These are phyloP conservation scores for Debaryomyces prosopidis DNA, from an alignment of 805 yeast species.

Conservation along the genomic window DNA sequence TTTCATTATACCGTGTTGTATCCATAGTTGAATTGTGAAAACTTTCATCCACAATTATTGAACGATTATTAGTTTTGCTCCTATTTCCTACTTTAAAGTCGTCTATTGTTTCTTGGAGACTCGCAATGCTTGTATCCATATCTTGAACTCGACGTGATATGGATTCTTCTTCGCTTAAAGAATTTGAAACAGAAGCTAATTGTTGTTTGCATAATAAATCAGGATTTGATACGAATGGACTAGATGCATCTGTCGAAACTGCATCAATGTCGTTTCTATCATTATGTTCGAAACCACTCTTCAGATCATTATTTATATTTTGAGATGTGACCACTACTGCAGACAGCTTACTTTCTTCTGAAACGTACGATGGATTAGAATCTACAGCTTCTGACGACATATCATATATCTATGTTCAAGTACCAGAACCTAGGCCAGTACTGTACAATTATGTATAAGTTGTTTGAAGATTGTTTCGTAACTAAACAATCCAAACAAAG, in stretches of 20 bases:
- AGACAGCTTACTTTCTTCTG: not conserved
- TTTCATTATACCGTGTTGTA: slow-evolving; percentile 18
- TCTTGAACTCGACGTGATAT: slow-evolving; percentile 2
- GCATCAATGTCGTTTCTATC: not conserved
- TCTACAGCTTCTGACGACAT: not conserved
- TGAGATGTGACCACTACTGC: not conserved
- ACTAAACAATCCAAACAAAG: slow-evolving; percentile 3
- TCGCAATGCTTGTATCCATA: slow-evolving; percentile 13
- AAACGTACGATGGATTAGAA: not conserved
- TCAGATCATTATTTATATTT: not conserved
- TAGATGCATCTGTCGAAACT: not conserved
- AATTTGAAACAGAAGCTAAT: not conserved
- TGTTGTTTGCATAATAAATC: slow-evolving; percentile 1
- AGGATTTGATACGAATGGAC: slow-evolving; percentile 20
- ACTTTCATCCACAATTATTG: not conserved
- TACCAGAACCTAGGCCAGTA: too few species aligned
- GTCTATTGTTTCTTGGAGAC: slow-evolving; percentile 12
- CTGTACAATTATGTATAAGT: not conserved
- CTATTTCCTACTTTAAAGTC: slow-evolving; percentile 7
- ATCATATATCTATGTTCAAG: not conserved
- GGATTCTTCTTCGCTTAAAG: not conserved
- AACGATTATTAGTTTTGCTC: not conserved
- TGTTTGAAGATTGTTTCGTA: not conserved
- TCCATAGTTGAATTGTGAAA: slow-evolving; percentile 8
- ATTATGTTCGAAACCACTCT: not conserved